Percentiles rank a stretch among this genome's conserved stretches.
phyloP scores from a whole-genome alignment of 306 rosid genomes.

The Vicia sativa region DNA sequence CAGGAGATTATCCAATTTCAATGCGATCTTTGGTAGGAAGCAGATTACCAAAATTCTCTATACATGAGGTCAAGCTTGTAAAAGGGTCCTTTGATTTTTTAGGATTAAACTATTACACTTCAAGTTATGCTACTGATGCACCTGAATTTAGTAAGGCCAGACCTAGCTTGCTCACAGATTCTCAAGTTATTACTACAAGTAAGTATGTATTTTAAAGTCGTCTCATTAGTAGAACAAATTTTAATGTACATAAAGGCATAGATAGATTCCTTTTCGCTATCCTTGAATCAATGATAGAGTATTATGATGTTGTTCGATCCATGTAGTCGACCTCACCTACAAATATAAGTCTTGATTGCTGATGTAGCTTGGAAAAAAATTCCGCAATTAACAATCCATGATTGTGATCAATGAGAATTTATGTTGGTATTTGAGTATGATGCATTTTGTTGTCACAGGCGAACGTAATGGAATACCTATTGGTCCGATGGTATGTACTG shows the following conservation, averaged over 20 bases:
- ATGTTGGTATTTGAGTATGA: background rate
- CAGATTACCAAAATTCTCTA: conserved; percentile 39
- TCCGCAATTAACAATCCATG: background rate
- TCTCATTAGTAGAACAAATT: background rate
- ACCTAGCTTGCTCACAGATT: conserved; percentile 41
- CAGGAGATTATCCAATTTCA: conserved; percentile 37
- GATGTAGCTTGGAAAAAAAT: too few species aligned
- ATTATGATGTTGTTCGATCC: background rate
- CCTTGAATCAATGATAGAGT: background rate
- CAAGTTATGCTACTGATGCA: conserved; percentile 33
- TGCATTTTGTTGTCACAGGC: conserved; percentile 29
- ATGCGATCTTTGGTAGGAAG: conserved; percentile 35
- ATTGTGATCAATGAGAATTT: background rate
- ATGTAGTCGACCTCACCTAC: background rate
- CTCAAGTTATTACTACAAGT: conserved; percentile 28
- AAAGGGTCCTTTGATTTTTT: conserved; percentile 40
- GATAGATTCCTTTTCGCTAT: background rate
- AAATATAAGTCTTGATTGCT: too few species aligned
- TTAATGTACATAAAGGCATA: too few species aligned
- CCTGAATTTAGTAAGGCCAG: conserved; percentile 24
- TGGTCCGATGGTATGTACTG: conserved; percentile 35
- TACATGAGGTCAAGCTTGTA: conserved; percentile 12
- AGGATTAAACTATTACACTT: conserved; percentile 42
- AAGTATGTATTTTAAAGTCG: background rate
- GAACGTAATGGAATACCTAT: conserved; percentile 41